A percentile compares a stretch with the other conserved stretches of the same genome.
These are phyloP conservation scores for Skeletonema menzelii DNA, from an alignment of 108 stramenopile species.

Conservation along the genomic window DNA sequence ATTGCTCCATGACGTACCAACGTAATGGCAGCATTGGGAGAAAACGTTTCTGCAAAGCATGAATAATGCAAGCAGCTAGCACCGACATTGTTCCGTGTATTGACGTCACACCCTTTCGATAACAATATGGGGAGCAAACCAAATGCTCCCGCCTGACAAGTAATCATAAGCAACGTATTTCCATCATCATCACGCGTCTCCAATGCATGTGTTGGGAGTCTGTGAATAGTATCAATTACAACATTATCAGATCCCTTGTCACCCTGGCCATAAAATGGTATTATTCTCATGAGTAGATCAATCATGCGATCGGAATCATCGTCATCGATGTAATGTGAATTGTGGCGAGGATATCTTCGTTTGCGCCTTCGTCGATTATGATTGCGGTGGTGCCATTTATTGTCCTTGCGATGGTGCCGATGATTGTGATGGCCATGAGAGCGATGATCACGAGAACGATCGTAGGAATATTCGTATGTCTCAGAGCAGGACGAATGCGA, in stretches of 20 bases:
- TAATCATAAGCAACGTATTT: slow-evolving; percentile 39
- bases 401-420: not conserved
- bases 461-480: slow-evolving; percentile 3
- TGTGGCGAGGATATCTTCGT: not conserved
- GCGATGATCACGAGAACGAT: not conserved
- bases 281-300: slow-evolving; percentile 29
- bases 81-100: slow-evolving; percentile 45
- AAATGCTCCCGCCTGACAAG: slow-evolving; percentile 44
- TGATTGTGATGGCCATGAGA: not conserved
- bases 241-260: slow-evolving; percentile 34
- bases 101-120: slow-evolving; percentile 46
- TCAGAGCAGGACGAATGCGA: not conserved
- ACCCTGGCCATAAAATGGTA: slow-evolving; percentile 44
- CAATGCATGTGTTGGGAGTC: slow-evolving; percentile 36
- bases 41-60: slow-evolving; percentile 48
- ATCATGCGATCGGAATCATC: slow-evolving; percentile 39
- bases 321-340: not conserved
- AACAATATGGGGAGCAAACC: slow-evolving; percentile 39
- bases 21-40: slow-evolving; percentile 37
- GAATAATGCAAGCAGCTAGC: slow-evolving; percentile 45
- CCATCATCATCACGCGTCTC: slow-evolving; percentile 43
- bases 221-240: slow-evolving; percentile 43
- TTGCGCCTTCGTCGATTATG: not conserved
- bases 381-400: not conserved
- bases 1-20: slow-evolving; percentile 43